Evolutionary conservation across 257 asterid genomes (phyloP).

Genomic region (Solanum virginianum): DNA sequence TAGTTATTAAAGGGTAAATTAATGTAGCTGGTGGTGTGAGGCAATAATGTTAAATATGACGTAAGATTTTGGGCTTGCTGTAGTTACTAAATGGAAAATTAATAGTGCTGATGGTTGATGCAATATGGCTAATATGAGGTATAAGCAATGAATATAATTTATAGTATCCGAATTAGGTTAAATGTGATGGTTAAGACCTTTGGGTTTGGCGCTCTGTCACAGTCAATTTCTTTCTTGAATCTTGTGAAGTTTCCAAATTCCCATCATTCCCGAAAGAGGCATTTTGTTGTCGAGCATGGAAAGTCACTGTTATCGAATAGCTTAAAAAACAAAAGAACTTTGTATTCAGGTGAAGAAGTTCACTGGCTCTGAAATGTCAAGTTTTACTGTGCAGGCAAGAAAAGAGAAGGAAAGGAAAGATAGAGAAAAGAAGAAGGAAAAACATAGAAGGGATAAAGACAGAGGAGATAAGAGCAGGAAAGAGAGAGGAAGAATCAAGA

Average conservation of each 20-base stretch:
- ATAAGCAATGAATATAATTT: background rate
- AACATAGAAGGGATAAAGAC: constrained; percentile 39
- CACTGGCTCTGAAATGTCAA: background rate
- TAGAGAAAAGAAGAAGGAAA: constrained; percentile 55
- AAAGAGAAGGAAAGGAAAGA: constrained; percentile 65
- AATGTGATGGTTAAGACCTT: background rate
- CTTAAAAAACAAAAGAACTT: background rate
- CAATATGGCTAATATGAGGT: background rate
- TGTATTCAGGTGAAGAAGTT: background rate
- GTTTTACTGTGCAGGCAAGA: constrained; percentile 38
- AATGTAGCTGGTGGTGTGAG: background rate
- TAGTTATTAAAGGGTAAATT: background rate
- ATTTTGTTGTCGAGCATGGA: background rate
- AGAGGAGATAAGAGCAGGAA: constrained; percentile 32
- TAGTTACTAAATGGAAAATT: background rate
- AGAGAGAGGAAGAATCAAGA: constrained; percentile 38
- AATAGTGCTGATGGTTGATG: background rate
- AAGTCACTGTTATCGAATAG: background rate
- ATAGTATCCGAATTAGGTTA: background rate
- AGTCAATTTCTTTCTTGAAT: background rate
- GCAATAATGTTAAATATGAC: background rate
- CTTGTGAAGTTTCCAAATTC: background rate
- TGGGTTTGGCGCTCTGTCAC: background rate
- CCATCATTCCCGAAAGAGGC: background rate
- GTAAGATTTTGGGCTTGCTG: background rate